A percentile compares a stretch with the other conserved stretches of the same genome.
Conservation (phyloP, 345 rosid species). For the Moricandia arvensis region DNA sequence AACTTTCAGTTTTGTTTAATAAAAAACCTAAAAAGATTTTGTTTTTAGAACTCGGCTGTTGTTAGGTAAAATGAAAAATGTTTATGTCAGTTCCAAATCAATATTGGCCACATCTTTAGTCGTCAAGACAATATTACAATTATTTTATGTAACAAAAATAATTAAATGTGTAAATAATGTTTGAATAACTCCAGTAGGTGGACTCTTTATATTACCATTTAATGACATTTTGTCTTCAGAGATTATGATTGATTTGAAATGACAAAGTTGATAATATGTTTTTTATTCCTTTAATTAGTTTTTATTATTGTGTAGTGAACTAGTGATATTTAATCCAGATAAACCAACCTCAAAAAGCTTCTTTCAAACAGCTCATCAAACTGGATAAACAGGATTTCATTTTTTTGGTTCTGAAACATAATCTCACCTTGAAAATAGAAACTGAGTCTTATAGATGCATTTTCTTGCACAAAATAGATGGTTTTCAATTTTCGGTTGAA, state of each 20-base stretch:
- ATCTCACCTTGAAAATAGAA: neutral
- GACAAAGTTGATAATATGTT: neutral
- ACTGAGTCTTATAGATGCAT: neutral
- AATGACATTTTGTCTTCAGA: constrained; percentile 2
- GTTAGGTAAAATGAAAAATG: constrained; percentile 4
- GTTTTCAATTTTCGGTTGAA: neutral
- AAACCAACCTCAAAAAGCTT: neutral
- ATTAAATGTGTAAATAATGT: constrained; percentile 1
- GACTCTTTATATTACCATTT: constrained; percentile 13
- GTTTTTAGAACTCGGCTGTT: neutral
- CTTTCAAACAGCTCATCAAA: neutral
- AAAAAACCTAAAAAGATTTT: neutral
- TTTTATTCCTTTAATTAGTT: neutral
- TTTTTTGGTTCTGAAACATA: no score
- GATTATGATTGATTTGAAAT: constrained; percentile 21
- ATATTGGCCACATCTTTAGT: neutral
- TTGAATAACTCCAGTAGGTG: constrained; percentile 26
- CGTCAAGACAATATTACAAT: neutral
- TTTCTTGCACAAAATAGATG: neutral
- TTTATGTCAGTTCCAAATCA: neutral
- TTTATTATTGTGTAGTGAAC: neutral
- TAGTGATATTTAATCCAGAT: neutral
- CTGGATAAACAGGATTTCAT: neutral
- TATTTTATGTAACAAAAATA: neutral
- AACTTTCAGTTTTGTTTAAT: neutral